Percentiles rank a stretch among this genome's conserved stretches.
phyloP scores from a whole-genome alignment of 257 asterid species.

The Knoxia roxburghii region DNA sequence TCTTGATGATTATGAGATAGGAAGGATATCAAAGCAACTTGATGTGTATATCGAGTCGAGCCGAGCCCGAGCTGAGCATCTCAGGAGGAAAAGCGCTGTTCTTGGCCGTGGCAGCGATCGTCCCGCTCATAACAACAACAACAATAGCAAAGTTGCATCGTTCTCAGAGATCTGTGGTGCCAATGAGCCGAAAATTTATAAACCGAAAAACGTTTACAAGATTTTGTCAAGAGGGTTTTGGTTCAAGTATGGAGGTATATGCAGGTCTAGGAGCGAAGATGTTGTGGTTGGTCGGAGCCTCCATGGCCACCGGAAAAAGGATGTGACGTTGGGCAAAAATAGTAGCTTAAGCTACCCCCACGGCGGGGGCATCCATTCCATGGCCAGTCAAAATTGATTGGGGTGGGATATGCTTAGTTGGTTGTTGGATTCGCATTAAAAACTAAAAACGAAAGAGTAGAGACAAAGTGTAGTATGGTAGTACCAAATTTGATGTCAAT shows the following conservation, averaged over 20 bases:
- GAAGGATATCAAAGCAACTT: slow-evolving; percentile 51
- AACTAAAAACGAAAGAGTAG: neutral
- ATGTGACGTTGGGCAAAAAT: slow-evolving; percentile 10
- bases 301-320: slow-evolving; percentile 8
- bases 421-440: slow-evolving; percentile 12
- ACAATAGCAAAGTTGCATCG: slow-evolving; percentile 1
- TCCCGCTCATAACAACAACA: neutral
- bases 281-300: slow-evolving; percentile 10
- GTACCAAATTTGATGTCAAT: no score
- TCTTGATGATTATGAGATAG: slow-evolving; percentile 54
- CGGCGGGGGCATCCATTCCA: slow-evolving; percentile 2
- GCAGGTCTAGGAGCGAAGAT: slow-evolving; percentile 33
- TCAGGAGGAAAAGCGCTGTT: neutral
- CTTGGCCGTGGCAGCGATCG: neutral
- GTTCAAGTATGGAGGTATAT: slow-evolving; percentile 24
- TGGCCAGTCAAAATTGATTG: neutral
- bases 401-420: neutral
- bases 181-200: neutral
- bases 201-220: neutral
- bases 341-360: neutral
- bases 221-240: slow-evolving; percentile 24
- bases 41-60: slow-evolving; percentile 40
- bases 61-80: slow-evolving; percentile 15
- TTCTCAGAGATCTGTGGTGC: slow-evolving; percentile 14
- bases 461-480: neutral